These are phyloP conservation scores for Globisporangium iwayamae DNA, from an alignment of 352 stramenopile genomes.

Conservation along the genomic window DNA sequence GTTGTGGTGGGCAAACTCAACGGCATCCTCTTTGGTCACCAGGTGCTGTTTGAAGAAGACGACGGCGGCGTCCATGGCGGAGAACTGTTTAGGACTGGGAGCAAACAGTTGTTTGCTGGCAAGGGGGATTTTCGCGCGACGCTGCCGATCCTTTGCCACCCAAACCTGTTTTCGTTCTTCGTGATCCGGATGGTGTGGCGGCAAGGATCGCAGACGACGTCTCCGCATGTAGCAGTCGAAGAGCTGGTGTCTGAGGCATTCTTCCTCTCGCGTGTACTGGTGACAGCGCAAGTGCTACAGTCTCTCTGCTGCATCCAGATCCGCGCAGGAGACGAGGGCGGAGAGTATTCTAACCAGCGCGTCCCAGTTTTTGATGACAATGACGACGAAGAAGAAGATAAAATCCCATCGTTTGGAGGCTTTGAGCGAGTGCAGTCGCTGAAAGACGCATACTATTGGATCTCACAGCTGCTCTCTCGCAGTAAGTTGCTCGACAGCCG, in stretches of 20 bases:
- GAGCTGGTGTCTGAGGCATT: slow-evolving; percentile 52
- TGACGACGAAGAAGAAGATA: not conserved
- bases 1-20: slow-evolving; percentile 43
- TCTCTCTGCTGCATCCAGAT: slow-evolving; percentile 39
- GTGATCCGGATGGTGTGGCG: slow-evolving; percentile 45
- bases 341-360: slow-evolving; percentile 1
- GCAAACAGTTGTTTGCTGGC: not conserved
- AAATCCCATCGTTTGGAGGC: slow-evolving; percentile 14
- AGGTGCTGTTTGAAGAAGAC: slow-evolving; percentile 70
- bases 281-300: slow-evolving; percentile 62
- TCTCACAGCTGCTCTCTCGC: slow-evolving; percentile 41
- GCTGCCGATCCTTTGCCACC: slow-evolving; percentile 46
- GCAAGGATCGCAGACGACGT: slow-evolving; percentile 28
- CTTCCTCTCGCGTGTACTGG: slow-evolving; percentile 49
- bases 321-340: not conserved
- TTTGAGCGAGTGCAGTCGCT: slow-evolving; percentile 61
- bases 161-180: slow-evolving; percentile 52
- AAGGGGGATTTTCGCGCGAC: slow-evolving; percentile 23
- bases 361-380: not conserved
- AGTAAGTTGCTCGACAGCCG: slow-evolving; percentile 25
- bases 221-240: slow-evolving; percentile 27
- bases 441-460: slow-evolving; percentile 49
- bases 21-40: slow-evolving; percentile 65
- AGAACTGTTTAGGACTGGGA: slow-evolving; percentile 3
- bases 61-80: not conserved